Evolutionary conservation across 1,284 basidiomycete species (phyloP), one percentile per base, ranked within the genome.

Genomic region (Boletellus deceptivus): DNA sequence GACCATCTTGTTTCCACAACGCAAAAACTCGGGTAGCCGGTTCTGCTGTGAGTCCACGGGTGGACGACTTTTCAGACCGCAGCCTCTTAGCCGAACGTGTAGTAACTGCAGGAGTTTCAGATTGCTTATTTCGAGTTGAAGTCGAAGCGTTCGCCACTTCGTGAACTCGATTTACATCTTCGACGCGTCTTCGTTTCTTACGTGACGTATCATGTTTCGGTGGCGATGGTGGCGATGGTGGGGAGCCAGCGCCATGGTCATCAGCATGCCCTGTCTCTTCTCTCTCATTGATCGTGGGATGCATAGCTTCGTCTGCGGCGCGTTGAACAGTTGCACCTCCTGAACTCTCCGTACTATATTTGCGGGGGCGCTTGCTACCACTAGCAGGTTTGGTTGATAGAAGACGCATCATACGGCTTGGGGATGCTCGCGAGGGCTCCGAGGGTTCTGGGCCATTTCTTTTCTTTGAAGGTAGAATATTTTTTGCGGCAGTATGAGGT

Each of bases 11-110:
- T 55, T 74, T 79, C 84, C 84, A 89, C 10, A 83, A 61, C 2
- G 84, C 87, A 56, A 87, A 83, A 14, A 90, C 84, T 2, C 79
- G 79, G 13, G 82, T 78, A 34, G 62, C 61, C 16, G 69, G 55
- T n/a, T 62, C 56, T 24, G 45, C 45, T 14, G 58, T 34, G 35
- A 47, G 39, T 27, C 54, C 52, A 18, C 61, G 63, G 13, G 49
- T 54, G 29, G 69, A 60, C 16, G 68, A 68, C n/a, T 57, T 27
- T 18, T 52, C 60, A 20, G 64, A 66, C 38, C 68, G 68, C 25
- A 67, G 22, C 35, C 62, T 65, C 59, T 69, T 73, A 22, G 55
- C 52, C 11, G 72, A 60, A 14, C 70, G 68, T 17, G 56, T 53
- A 35, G 42, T 36, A 14, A 62, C 47, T 1, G 66, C 64, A 13